These are phyloP conservation scores for Excoecaria cochinchinensis DNA, from an alignment of 345 rosid genomes.

Conservation along the genomic window DNA sequence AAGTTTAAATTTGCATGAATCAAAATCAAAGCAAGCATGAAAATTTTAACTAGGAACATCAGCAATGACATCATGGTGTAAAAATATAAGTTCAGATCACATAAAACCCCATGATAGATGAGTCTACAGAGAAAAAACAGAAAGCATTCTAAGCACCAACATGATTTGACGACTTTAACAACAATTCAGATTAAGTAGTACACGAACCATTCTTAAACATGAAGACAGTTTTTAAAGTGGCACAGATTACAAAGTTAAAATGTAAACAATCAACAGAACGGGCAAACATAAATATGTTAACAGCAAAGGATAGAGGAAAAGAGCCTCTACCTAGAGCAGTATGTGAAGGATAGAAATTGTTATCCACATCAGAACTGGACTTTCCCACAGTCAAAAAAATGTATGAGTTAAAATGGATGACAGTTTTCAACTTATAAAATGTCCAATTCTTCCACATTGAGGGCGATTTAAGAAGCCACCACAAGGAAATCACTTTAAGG, in stretches of 20 bases:
- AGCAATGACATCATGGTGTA: not conserved
- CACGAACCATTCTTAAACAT: not conserved
- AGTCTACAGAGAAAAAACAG: not conserved
- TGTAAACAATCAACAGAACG: not conserved
- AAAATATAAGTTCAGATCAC: not conserved
- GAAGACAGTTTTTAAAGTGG: not conserved
- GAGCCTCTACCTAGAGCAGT: not conserved
- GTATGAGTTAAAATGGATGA: not conserved
- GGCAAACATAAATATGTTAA: not conserved
- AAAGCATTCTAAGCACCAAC: not conserved
- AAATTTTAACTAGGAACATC: constrained; percentile 1
- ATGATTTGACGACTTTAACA: not conserved
- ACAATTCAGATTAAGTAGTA: not conserved
- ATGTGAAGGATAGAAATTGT: not conserved
- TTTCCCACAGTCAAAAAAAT: not conserved
- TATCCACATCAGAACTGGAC: no score
- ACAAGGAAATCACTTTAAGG: not conserved
- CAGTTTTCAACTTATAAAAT: not conserved
- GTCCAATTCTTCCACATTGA: not conserved
- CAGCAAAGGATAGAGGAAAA: not conserved
- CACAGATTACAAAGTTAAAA: not conserved
- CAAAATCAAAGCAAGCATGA: not conserved
- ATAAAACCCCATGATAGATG: not conserved
- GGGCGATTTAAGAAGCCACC: not conserved
- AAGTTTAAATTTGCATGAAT: not conserved